These are phyloP conservation scores for Scedosporium aurantiacum DNA, from an alignment of 2,329 filamentous ascomycete genomes.

Conservation along the genomic window DNA sequence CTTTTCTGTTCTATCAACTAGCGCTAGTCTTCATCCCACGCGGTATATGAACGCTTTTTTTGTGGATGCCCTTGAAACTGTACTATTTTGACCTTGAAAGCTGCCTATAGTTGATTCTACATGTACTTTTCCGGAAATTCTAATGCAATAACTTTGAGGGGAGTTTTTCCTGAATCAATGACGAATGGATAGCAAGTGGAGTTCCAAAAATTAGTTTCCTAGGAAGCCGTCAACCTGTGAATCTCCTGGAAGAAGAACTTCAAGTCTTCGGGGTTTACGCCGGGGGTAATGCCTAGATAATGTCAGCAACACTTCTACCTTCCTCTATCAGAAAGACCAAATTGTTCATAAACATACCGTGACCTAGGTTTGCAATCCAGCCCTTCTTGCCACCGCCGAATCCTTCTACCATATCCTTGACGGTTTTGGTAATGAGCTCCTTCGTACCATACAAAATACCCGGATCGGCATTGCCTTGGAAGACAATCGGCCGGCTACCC, in stretches of 20 bases:
- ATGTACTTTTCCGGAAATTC: background rate
- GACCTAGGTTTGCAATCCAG: slow-evolving; percentile 95
- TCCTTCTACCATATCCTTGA: slow-evolving; percentile 77
- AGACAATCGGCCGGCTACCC: slow-evolving; percentile 58
- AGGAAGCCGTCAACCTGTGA: slow-evolving; percentile 52
- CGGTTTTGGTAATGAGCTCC: slow-evolving; percentile 68
- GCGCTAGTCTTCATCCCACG: background rate
- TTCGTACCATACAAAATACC: slow-evolving; percentile 81
- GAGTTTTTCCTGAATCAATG: background rate
- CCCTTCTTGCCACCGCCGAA: slow-evolving; percentile 70
- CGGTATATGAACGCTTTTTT: background rate
- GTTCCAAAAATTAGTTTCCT: background rate
- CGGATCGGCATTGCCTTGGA: slow-evolving; percentile 94
- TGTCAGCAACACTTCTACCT: background rate
- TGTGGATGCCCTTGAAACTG: background rate
- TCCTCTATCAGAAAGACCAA: slow-evolving; percentile 5
- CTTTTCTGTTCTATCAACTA: background rate
- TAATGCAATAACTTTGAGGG: background rate
- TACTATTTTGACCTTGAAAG: background rate
- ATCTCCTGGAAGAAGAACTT: slow-evolving; percentile 93
- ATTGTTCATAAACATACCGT: slow-evolving; percentile 49
- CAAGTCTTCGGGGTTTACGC: slow-evolving; percentile 86
- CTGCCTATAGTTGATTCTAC: background rate
- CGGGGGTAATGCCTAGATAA: slow-evolving; percentile 70
- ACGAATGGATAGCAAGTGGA: background rate